Evolutionary conservation across 2,329 filamentous ascomycete genomes (phyloP).

Genomic region (Aotearoamyces nothofagi): DNA sequence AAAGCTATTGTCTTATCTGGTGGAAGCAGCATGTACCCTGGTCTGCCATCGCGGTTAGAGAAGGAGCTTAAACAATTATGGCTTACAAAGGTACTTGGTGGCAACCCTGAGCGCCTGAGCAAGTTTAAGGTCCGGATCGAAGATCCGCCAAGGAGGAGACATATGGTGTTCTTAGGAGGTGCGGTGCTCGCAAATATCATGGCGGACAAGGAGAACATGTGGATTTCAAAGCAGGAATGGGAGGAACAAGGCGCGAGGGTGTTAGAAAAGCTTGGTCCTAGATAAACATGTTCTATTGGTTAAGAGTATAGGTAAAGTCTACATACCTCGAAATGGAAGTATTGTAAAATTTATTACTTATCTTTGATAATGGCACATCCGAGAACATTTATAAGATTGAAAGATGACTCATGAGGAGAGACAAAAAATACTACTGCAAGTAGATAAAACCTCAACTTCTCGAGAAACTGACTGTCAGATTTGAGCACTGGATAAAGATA

Average conservation of each 20-base stretch:
- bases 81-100: constrained; percentile 80
- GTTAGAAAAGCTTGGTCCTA: constrained; percentile 83
- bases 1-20: constrained; percentile 95
- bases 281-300: too few species aligned
- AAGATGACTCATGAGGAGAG: too few species aligned
- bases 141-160: constrained; percentile 83
- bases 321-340: too few species aligned
- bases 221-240: constrained; percentile 96
- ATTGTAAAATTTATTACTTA: too few species aligned
- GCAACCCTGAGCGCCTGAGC: constrained; percentile 83
- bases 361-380: too few species aligned
- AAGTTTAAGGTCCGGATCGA: constrained; percentile 99
- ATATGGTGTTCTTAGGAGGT: constrained; percentile 99
- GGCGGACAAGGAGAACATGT: constrained; percentile 98
- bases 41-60: constrained; percentile 82
- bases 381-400: too few species aligned
- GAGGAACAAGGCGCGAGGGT: constrained; percentile 75
- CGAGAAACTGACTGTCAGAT: too few species aligned
- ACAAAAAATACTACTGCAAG: too few species aligned
- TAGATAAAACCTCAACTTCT: too few species aligned
- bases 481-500: too few species aligned
- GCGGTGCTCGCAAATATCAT: constrained; percentile 97
- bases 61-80: constrained; percentile 98
- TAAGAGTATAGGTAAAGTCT: too few species aligned
- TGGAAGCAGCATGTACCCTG: constrained; percentile 98